A percentile compares a stretch with the other conserved stretches of the same genome.
phyloP scores from a whole-genome alignment of 2,329 filamentous ascomycete genomes.

The Endocalyx cinctus region DNA sequence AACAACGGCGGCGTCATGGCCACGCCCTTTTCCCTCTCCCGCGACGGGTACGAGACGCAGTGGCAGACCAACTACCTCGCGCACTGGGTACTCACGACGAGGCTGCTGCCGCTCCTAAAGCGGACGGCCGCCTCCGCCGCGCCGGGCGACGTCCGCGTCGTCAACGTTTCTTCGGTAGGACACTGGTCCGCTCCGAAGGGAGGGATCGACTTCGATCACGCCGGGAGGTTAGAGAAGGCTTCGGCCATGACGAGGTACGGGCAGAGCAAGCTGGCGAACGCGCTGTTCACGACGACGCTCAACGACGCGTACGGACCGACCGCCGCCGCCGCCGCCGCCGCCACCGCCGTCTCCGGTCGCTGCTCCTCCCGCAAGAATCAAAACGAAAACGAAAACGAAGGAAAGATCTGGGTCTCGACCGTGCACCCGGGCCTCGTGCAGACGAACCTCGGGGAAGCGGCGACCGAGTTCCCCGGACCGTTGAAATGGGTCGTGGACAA shows the following conservation, averaged over 20 bases:
- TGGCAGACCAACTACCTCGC: conserved; percentile 39
- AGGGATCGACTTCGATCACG: conserved; percentile 20
- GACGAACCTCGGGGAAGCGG: conserved; percentile 19
- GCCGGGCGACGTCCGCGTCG: conserved; percentile 21
- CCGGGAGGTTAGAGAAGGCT: conserved; percentile 13
- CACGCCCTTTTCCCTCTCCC: conserved; percentile 27
- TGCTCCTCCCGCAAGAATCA: no score
- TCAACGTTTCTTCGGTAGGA: conserved; percentile 25
- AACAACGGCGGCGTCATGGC: conserved; percentile 29
- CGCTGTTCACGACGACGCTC: conserved; percentile 35
- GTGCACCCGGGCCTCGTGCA: conserved; percentile 37
- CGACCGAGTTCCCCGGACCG: conserved; percentile 7
- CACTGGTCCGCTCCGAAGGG: conserved; percentile 20
- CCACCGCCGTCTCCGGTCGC: no score
- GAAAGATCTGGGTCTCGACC: conserved; percentile 33
- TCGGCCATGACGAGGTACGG: conserved; percentile 31
- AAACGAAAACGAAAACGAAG: no score
- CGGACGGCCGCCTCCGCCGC: conserved; percentile 22
- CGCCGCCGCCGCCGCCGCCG: conserved; percentile 17
- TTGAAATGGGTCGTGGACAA: conserved; percentile 5
- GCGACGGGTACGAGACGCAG: conserved; percentile 33
- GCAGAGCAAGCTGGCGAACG: conserved; percentile 42
- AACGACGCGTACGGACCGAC: conserved; percentile 29
- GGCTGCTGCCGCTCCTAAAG: conserved; percentile 32
- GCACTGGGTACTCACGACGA: conserved; percentile 36